Evolutionary conservation across 202 grass and related monocot genomes (phyloP), one percentile per base, ranked within the genome.

Genomic region (Tripidium arundinaceum): DNA sequence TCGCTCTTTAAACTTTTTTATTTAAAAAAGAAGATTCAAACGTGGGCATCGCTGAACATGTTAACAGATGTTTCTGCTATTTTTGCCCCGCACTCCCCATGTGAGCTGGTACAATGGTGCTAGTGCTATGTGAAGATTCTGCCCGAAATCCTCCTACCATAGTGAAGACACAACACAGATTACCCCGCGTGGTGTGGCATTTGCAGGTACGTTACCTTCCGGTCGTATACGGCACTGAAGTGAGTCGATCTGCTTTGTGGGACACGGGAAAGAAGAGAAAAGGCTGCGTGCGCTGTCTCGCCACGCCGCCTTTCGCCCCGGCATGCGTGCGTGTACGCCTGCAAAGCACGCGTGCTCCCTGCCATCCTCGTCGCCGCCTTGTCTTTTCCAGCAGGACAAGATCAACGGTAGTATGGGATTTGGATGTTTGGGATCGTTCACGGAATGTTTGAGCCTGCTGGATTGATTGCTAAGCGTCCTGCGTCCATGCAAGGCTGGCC

Each of bases 291-390:
- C 46, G 9, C 12, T 40, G 76, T 55, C 77, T 28, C 8, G 18
- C 33, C 63, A 68, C 46, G 63, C 45, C 33, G 46, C 64, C 63
- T 79, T 79, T 79, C 55, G 33, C 45, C 29, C 63, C 0, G 21
- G 46, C 63, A 57, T 40, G 46, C 21, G 62, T 33, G 41, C 49
- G 18, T 46, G 28, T n/a, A n/a, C n/a, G n/a, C 62, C 45, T 39
- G 62, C 62, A 68, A 55, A 68, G 63, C 45, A 24, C 46, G 77
- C 77, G 63, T 79, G 63, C 77, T 79, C 15, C 45, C 45, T 49
- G n/a, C n/a, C n/a, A n/a, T n/a, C n/a, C n/a, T n/a, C n/a, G n/a
- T n/a, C n/a, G n/a, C n/a, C n/a, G n/a, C n/a, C n/a, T n/a, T n/a
- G 0, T 5, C 4, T 5, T 36, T 36, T 36, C 33, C 33, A 36